Evolutionary conservation across 306 rosid genomes (phyloP), one percentile per base, ranked within the genome.

Genomic region (Fragaria iinumae): DNA sequence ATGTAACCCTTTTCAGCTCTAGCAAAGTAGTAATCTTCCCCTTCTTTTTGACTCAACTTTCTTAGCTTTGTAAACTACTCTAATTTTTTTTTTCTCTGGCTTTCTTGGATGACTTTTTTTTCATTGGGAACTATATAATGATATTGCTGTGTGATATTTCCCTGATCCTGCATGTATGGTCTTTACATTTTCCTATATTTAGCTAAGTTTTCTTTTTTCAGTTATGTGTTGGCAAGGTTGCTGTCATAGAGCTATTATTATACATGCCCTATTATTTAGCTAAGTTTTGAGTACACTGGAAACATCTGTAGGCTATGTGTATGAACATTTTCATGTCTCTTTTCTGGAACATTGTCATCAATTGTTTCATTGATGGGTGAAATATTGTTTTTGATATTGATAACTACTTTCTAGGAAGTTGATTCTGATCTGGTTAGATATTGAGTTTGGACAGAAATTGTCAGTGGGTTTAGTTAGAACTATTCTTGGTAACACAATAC

Each of bases 1-100:
- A 85, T 88, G 91, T 71, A 88, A 75, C 74, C 82, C 80, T 75
- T 78, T 81, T 64, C 50, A 73, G 78, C 80, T 78, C 81, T 75
- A 44, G 70, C 57, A 67, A 64, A 32, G 69, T 16, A 64, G 69
- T 34, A 48, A 81, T 74, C 71, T 82, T 77, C 88, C 82, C 75
- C 43, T 57, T 45, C 83, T 75, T 75, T 89, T 89, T 92, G 90
- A 92, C 96, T 89, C 17, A 64, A 53, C 90, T 83, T 76, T 88
- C 80, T 64, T 81, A 39, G 63, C 75, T 76, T 79, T 74, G 49
- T 64, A 17, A 32, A 32, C 69, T 64, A 34, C 36, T 16, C 11
- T 3, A 17, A 2, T 13, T 6, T 16, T 27, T 59, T 9, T 64
- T 2, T 2, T 34, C 1, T 65, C 17, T 60, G 66, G 66, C 8